Base-by-base conservation (phyloP, 2,329 filamentous ascomycete species). In the Cladosporium oxysporum region DNA sequence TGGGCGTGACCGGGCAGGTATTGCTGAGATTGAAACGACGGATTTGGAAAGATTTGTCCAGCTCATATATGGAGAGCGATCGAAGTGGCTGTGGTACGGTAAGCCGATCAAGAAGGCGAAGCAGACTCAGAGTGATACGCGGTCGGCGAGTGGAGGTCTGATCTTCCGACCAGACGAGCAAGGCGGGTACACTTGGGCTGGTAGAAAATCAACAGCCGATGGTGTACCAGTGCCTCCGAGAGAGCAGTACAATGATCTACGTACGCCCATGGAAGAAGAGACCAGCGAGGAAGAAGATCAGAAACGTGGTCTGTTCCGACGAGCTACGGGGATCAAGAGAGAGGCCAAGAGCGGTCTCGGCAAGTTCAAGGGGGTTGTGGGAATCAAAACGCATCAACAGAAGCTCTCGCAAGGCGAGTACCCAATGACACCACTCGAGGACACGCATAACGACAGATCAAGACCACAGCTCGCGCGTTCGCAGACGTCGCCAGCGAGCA, bases 61-160 rank as follows among this genome's bases (percentile, higher is more conserved):
- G 66, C 83, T 96, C 29, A 87, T 90, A 0, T 90, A 89, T 68
- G 94, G 95, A 37, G 91, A 95, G 75, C 87, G 91, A 65, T 85
- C 91, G 18, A 97, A 96, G 77, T 98, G 93, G 92, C 83, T 99
- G 1, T 99, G 95, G 95, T 85, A 91, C 68, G 95, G 94, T 18
- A 98, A 97, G 76, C 86, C 91, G 44, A 88, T 90, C 67, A 92
- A 94, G 74, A 85, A 75, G 64, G 66, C 70, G 28, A 72, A 66
- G 65, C 65, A 65, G 53, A 28, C 67, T 5, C 55, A 69, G 29
- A 67, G 66, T 29, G 66, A 67, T 26, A 65, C 67, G 26, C 59
- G 52, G 7, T 26, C 55, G 12, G 41, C 50, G 21, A 62, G 64
- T 28, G 67, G 78, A 26, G 69, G 80, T 52, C 78, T 83, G 14